Base-by-base conservation (phyloP, 306 rosid genomes). In the Prunus padus region DNA sequence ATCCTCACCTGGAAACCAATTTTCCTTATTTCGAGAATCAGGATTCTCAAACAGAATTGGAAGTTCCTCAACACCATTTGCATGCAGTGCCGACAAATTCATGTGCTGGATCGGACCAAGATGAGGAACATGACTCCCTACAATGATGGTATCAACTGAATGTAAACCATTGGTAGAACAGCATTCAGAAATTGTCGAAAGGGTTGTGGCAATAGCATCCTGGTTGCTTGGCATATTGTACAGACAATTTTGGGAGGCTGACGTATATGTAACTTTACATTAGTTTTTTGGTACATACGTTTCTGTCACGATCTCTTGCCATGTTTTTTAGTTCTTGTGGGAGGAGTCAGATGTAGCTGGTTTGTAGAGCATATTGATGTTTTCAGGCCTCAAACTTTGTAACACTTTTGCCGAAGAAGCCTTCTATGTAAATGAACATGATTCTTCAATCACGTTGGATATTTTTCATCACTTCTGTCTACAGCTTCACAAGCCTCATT, bases 1-100 rank as follows among this genome's bases (percentile, higher is more conserved):
- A 73, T 74, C 83, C 82, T 45, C 80, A 74, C 25, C 64, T 23
- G 63, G 83, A 89, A 62, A 69, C 67, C 60, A 76, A 31, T 65
- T 78, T 71, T 79, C 72, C 74, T 64, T 51, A 13, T 67, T 67
- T 79, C 64, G 84, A 82, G 74, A 74, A 71, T 67, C 73, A 72
- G 74, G 82, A 64, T 64, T 51, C 76, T 56, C 73, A 62, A 80
- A 63, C 76, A 47, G 79, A 82, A 46, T 16, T 72, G n/a, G 75
- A 74, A 23, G 54, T 18, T 68, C 66, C 74, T 45, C 18, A 67
- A 45, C 63, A 19, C 15, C 59, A 54, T 25, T 59, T 15, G 12
- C 55, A 40, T 66, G 51, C 73, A 31, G 37, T 26, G 14, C 0
- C 18, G 13, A 5, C 61, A 11, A 67, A 42, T 47, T 64, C 55